Base-by-base conservation (phyloP, 768 basidiomycete species). In the Piloderma croceum region DNA sequence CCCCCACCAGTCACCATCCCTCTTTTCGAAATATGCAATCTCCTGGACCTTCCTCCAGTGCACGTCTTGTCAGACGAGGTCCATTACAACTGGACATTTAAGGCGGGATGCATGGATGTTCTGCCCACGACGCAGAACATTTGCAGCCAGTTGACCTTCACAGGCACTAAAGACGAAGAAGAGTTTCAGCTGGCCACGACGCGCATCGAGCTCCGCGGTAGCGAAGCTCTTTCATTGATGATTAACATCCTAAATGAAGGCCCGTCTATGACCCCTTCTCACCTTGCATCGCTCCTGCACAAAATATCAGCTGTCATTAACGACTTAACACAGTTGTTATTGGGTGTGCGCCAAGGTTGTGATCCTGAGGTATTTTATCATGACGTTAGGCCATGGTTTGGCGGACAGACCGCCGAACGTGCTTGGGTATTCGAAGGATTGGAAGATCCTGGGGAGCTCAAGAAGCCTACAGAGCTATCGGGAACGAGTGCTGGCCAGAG, bases 61-160 rank as follows among this genome's bases (percentile, higher is more conserved):
- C 70, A 91, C 42, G 96, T 91, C 3, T 96, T 91, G 57, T 83
- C 91, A 7, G 91, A 94, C 57, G 83, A 83, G 21, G 91, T 96
- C 6, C 73, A 96, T 20, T 96, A 91, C 64, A 94, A 94, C 58
- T 88, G 84, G 82, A n/a, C n/a, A n/a, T n/a, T n/a, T n/a, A n/a
- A n/a, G n/a, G n/a, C n/a, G n/a, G n/a, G n/a, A n/a, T n/a, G n/a
- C n/a, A n/a, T n/a, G n/a, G 39, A 54, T 45, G 67, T 58, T 39
- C 60, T 43, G 63, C 68, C 71, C 1, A 64, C 62, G 22, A 60
- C 75, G 5, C 63, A 79, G 39, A 81, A 89, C 52, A 67, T 92
- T 37, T 73, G 73, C 32, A 75, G 72, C 43, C 68, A 70, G 44
- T 81, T 81, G 2, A 64, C 76, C 31, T 94, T 96, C 66, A 91